Conservation (phyloP, 495 filamentous ascomycete species). For the Pyrenula massariospora region DNA sequence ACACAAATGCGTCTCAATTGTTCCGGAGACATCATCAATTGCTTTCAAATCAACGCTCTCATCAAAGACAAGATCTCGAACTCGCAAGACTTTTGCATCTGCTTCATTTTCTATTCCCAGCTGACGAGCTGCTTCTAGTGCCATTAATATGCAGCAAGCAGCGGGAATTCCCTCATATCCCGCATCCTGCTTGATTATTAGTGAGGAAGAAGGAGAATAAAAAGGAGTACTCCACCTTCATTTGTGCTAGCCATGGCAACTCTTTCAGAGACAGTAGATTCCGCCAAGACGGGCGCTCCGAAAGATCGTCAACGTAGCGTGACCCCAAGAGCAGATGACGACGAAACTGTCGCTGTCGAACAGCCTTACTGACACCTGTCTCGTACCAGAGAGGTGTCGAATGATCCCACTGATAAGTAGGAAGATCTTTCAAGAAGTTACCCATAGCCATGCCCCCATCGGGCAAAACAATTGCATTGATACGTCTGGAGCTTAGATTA, state of each 20-base stretch:
- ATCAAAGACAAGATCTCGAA: not conserved
- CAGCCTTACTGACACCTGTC: slow-evolving; percentile 32
- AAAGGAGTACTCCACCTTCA: not conserved
- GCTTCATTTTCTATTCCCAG: not conserved
- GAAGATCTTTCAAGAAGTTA: slow-evolving; percentile 12
- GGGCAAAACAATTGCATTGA: slow-evolving; percentile 3
- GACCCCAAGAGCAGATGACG: slow-evolving; percentile 36
- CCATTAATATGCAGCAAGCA: not conserved
- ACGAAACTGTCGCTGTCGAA: slow-evolving; percentile 21
- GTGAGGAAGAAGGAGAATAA: not conserved
- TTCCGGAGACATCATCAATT: not conserved
- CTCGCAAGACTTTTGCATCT: not conserved
- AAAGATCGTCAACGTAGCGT: slow-evolving; percentile 8
- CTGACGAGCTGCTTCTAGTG: not conserved
- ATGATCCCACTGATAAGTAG: slow-evolving; percentile 40
- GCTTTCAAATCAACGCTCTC: not conserved
- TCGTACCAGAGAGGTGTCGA: slow-evolving; percentile 29
- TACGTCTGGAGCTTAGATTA: not conserved
- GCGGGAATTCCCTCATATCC: not conserved
- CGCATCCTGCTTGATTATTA: not conserved
- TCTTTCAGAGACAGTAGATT: slow-evolving; percentile 7
- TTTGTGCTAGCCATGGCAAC: slow-evolving; percentile 7
- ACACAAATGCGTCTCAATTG: not conserved
- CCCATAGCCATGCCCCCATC: not conserved
- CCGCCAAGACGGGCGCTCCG: slow-evolving; percentile 8